phyloP scores from a whole-genome alignment of 2,329 filamentous ascomycete species.

The Exophiala calicioides region DNA sequence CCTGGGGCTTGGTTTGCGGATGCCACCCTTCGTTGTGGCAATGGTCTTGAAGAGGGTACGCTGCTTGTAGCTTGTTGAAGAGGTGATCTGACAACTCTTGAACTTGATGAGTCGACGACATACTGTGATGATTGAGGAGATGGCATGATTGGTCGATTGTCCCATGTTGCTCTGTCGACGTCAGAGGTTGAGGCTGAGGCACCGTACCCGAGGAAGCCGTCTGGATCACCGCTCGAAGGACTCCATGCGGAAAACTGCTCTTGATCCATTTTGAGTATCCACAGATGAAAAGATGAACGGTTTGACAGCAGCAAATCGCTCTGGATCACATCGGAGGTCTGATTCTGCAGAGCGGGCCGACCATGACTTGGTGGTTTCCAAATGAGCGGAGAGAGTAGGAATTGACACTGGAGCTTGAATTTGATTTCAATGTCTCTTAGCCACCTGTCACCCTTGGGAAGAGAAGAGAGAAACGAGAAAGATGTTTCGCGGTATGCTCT shows the following conservation, averaged over 20 bases:
- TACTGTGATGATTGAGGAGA: constrained; percentile 16
- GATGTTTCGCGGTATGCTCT: neutral
- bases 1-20: constrained; percentile 24
- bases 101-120: constrained; percentile 12
- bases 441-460: too few relatives aligned
- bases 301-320: neutral
- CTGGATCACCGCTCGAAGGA: constrained; percentile 18
- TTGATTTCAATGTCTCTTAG: too few relatives aligned
- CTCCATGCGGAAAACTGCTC: constrained; percentile 20
- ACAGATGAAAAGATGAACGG: too few relatives aligned
- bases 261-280: constrained; percentile 16
- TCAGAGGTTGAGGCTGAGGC: constrained; percentile 8
- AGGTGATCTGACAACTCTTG: constrained; percentile 20
- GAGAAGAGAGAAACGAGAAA: too few relatives aligned
- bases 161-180: constrained; percentile 12
- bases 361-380: too few relatives aligned
- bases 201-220: constrained; percentile 16
- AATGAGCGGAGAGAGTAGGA: too few relatives aligned
- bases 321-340: too few relatives aligned
- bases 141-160: constrained; percentile 6
- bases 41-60: constrained; percentile 15
- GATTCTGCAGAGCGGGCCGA: too few relatives aligned
- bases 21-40: constrained; percentile 24
- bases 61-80: constrained; percentile 15
- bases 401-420: too few relatives aligned